These are phyloP conservation scores for Trichoderma atroviride DNA, from an alignment of 2,329 filamentous ascomycete species.

Conservation along the genomic window DNA sequence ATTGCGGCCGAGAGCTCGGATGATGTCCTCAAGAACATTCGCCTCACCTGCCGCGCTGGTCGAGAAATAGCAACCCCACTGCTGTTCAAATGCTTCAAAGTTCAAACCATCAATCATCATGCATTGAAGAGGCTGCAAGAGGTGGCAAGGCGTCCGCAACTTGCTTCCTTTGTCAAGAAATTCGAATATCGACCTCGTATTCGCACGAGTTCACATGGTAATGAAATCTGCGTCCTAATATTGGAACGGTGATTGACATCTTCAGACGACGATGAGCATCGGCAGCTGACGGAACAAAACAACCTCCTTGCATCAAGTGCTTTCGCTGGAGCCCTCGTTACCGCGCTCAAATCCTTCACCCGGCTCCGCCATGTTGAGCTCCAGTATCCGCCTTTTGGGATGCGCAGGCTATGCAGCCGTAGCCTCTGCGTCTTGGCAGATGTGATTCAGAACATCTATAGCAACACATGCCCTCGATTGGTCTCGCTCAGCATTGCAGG, in stretches of 20 bases:
- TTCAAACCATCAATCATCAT: not conserved
- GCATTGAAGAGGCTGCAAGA: not conserved
- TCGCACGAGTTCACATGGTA: not conserved
- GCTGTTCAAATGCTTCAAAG: not conserved
- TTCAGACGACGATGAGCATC: not conserved
- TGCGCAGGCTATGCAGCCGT: not conserved
- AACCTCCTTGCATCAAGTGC: not conserved
- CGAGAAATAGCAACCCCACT: not conserved
- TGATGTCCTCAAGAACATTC: not conserved
- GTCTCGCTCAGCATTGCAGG: not conserved
- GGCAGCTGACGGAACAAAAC: not conserved
- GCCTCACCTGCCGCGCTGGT: not conserved
- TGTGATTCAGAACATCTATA: not conserved
- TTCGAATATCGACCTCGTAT: not conserved
- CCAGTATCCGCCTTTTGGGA: not conserved
- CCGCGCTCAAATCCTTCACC: not conserved
- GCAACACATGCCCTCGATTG: not conserved
- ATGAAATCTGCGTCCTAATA: not conserved
- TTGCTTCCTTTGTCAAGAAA: not conserved
- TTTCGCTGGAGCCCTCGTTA: not conserved
- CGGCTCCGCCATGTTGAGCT: not conserved
- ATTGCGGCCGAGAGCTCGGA: not conserved
- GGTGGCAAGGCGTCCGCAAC: not conserved
- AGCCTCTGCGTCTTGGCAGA: not conserved
- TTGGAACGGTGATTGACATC: not conserved